Conservation (phyloP, 208 protist genomes). For the Wallacemonas sp. region DNA sequence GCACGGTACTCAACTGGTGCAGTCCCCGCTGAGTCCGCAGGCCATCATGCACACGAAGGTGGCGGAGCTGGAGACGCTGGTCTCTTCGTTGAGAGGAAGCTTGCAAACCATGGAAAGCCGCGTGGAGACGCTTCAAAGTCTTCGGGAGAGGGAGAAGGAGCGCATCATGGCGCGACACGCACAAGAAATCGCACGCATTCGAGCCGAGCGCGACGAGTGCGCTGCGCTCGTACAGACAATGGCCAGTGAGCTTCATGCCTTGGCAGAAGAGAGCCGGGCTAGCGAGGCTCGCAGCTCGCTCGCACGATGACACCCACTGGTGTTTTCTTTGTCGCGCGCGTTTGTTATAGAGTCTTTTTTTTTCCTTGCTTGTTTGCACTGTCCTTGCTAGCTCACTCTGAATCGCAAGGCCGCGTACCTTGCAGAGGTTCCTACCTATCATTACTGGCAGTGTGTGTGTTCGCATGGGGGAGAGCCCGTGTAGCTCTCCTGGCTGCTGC, state of each 20-base stretch:
- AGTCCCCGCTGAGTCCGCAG: not conserved
- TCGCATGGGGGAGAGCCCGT: too few species aligned
- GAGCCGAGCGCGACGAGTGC: conserved; percentile 52
- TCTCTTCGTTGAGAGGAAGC: conserved; percentile 35
- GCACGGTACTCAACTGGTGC: conserved; percentile 11
- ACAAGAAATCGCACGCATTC: conserved; percentile 36
- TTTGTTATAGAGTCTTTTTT: not conserved
- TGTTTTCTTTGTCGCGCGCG: not conserved
- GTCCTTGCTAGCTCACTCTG: not conserved
- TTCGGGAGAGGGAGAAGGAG: conserved; percentile 44
- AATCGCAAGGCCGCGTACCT: not conserved
- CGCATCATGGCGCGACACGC: conserved; percentile 43
- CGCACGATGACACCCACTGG: not conserved
- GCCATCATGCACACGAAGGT: conserved; percentile 16
- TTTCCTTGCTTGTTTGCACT: not conserved
- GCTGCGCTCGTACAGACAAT: conserved; percentile 48
- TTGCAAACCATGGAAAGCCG: conserved; percentile 50
- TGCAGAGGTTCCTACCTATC: too few species aligned
- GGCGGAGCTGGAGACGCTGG: conserved; percentile 27
- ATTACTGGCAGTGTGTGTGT: too few species aligned
- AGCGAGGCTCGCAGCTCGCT: not conserved
- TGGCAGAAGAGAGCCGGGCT: conserved; percentile 14
- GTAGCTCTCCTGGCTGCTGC: too few species aligned
- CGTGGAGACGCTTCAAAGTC: conserved; percentile 30
- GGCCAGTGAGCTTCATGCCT: conserved; percentile 39